phyloP scores from a whole-genome alignment of 2,329 filamentous ascomycete genomes.

The Claviceps humidiphila region DNA sequence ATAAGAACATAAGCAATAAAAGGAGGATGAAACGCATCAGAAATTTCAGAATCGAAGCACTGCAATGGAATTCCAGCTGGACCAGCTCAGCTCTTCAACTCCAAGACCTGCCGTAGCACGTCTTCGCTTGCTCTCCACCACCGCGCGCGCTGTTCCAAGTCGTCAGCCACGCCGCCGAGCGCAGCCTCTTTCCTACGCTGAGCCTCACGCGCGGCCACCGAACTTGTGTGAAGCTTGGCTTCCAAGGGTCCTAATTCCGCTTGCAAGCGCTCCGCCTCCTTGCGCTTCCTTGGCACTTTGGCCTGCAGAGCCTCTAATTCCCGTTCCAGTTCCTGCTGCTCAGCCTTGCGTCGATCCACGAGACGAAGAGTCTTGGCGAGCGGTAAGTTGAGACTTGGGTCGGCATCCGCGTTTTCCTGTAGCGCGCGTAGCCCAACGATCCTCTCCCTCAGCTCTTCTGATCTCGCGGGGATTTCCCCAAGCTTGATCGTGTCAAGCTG shows the following conservation, averaged over 20 bases:
- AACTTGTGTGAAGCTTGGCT: conserved; percentile 49
- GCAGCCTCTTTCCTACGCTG: conserved; percentile 54
- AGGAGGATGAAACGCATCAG: background rate
- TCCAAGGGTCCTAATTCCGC: conserved; percentile 58
- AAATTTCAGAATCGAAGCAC: background rate
- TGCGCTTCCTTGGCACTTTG: conserved; percentile 50
- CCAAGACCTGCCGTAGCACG: conserved; percentile 48
- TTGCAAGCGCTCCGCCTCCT: conserved; percentile 52
- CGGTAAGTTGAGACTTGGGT: conserved; percentile 39
- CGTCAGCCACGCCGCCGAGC: conserved; percentile 53
- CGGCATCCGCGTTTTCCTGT: conserved; percentile 21
- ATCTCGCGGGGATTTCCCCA: conserved; percentile 37
- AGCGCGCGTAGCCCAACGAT: conserved; percentile 31
- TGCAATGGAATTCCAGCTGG: background rate
- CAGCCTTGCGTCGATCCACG: conserved; percentile 35
- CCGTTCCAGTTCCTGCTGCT: conserved; percentile 44
- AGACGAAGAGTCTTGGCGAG: conserved; percentile 42
- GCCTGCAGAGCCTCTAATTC: conserved; percentile 50
- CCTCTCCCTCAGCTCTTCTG: conserved; percentile 32
- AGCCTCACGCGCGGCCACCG: conserved; percentile 57
- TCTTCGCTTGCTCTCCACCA: conserved; percentile 63
- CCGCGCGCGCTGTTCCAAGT: conserved; percentile 60
- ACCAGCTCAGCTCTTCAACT: conserved; percentile 27
- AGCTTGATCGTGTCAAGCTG: conserved; percentile 34
- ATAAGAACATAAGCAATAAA: background rate